These are phyloP conservation scores for Coemansia sp. DNA, from an alignment of 192 early-diverging fungal genomes.

Conservation along the genomic window DNA sequence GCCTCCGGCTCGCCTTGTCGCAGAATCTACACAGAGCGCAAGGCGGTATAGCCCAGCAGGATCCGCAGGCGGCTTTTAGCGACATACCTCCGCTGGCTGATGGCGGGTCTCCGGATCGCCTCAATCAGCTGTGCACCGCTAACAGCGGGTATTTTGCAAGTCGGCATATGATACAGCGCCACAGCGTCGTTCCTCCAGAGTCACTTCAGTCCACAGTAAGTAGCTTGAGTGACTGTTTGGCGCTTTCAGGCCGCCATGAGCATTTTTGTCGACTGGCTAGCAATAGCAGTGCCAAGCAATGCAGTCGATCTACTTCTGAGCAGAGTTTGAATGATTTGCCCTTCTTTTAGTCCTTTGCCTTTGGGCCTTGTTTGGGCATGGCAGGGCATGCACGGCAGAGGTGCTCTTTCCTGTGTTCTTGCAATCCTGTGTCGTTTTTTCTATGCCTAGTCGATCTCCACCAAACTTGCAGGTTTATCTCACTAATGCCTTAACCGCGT, in stretches of 20 bases:
- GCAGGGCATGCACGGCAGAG: not conserved
- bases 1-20: slow-evolving; percentile 25
- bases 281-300: not conserved
- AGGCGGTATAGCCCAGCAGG: not conserved
- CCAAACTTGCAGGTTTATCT: not conserved
- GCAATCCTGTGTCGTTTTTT: not conserved
- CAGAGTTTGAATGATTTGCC: not conserved
- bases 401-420: not conserved
- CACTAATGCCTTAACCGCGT: not conserved
- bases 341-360: not conserved
- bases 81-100: slow-evolving; percentile 30
- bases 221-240: not conserved
- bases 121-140: slow-evolving; percentile 14
- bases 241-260: not conserved
- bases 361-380: not conserved
- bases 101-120: slow-evolving; percentile 26
- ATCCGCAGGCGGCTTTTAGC: not conserved
- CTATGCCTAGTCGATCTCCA: not conserved
- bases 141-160: slow-evolving; percentile 48
- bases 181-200: slow-evolving; percentile 43
- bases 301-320: not conserved
- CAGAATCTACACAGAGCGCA: slow-evolving; percentile 1
- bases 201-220: slow-evolving; percentile 46
- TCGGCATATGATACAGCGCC: slow-evolving; percentile 50
- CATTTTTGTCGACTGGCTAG: not conserved